Conservation (phyloP, 2,329 filamentous ascomycete species). For the Trichoderma sp. region DNA sequence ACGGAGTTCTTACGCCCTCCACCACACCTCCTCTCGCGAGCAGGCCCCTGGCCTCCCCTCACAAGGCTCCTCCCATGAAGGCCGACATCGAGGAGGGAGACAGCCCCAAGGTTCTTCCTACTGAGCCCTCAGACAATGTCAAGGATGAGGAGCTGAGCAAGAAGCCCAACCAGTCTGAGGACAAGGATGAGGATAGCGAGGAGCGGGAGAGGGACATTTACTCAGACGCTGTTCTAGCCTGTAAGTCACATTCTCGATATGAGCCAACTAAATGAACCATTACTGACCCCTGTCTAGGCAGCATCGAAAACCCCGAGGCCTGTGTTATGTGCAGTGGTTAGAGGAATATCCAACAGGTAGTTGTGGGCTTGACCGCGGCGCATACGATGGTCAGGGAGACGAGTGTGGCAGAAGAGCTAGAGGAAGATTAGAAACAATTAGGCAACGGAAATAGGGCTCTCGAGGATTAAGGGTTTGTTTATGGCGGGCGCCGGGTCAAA, state of each 20-base stretch:
- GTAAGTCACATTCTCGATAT: slow-evolving; percentile 55
- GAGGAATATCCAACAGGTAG: slow-evolving; percentile 26
- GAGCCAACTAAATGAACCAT: background rate
- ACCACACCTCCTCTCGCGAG: slow-evolving; percentile 62
- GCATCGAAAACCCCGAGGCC: slow-evolving; percentile 93
- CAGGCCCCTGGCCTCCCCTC: slow-evolving; percentile 57
- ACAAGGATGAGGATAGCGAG: slow-evolving; percentile 69
- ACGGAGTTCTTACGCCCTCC: slow-evolving; percentile 70
- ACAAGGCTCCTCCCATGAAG: slow-evolving; percentile 69
- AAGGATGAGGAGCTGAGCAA: slow-evolving; percentile 66
- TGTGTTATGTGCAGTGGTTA: slow-evolving; percentile 98
- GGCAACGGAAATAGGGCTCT: slow-evolving; percentile 17
- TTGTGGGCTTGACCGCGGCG: background rate
- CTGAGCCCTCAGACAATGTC: slow-evolving; percentile 66
- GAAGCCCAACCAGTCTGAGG: slow-evolving; percentile 64
- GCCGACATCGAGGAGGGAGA: slow-evolving; percentile 77
- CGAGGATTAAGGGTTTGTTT: slow-evolving; percentile 13
- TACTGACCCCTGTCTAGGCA: slow-evolving; percentile 59
- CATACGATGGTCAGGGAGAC: slow-evolving; percentile 40
- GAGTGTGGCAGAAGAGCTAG: slow-evolving; percentile 32
- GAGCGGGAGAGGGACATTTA: slow-evolving; percentile 91
- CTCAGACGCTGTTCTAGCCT: slow-evolving; percentile 85
- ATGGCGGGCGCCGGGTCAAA: background rate
- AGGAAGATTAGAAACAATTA: slow-evolving; percentile 11
- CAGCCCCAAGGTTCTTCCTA: slow-evolving; percentile 75